These are phyloP conservation scores for Collybiopsis luxurians DNA, from an alignment of 768 basidiomycete genomes.

Conservation along the genomic window DNA sequence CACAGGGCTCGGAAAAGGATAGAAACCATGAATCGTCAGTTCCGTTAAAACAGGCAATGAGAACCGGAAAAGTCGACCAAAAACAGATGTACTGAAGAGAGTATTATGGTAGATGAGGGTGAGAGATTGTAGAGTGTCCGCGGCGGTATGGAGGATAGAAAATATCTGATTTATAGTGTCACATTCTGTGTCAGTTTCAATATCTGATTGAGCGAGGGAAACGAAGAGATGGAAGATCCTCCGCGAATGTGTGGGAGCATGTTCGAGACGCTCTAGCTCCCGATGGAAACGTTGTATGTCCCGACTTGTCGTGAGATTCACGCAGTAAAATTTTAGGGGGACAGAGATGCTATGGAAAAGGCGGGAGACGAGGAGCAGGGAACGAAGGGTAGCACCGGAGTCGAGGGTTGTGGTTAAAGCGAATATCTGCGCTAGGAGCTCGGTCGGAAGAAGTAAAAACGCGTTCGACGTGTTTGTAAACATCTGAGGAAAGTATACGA, in stretches of 20 bases:
- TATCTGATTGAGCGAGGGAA: slow-evolving; percentile 17
- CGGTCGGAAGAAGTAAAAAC: background rate
- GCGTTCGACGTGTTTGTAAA: background rate
- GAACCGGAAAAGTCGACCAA: slow-evolving; percentile 41
- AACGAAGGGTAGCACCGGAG: slow-evolving; percentile 13
- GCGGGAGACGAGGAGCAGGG: slow-evolving; percentile 36
- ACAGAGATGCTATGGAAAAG: slow-evolving; percentile 36
- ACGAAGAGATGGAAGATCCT: slow-evolving; percentile 44
- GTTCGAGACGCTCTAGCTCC: slow-evolving; percentile 15
- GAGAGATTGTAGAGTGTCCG: slow-evolving; percentile 40
- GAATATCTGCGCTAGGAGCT: background rate
- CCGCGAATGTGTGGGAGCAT: slow-evolving; percentile 32
- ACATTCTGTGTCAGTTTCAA: slow-evolving; percentile 9
- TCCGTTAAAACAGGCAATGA: slow-evolving; percentile 37
- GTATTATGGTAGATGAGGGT: slow-evolving; percentile 34
- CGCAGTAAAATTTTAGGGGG: slow-evolving; percentile 38
- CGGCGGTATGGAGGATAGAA: slow-evolving; percentile 33
- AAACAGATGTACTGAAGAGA: slow-evolving; percentile 29
- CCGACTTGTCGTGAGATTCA: slow-evolving; percentile 30
- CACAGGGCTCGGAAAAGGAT: slow-evolving; percentile 40
- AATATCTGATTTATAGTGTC: slow-evolving; percentile 18
- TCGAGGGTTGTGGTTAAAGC: background rate
- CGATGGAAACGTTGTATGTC: slow-evolving; percentile 22
- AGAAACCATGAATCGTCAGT: slow-evolving; percentile 46
- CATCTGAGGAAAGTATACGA: background rate